Evolutionary conservation across 495 filamentous ascomycete species (phyloP).

Genomic region (Aspergillus ellipticus): DNA sequence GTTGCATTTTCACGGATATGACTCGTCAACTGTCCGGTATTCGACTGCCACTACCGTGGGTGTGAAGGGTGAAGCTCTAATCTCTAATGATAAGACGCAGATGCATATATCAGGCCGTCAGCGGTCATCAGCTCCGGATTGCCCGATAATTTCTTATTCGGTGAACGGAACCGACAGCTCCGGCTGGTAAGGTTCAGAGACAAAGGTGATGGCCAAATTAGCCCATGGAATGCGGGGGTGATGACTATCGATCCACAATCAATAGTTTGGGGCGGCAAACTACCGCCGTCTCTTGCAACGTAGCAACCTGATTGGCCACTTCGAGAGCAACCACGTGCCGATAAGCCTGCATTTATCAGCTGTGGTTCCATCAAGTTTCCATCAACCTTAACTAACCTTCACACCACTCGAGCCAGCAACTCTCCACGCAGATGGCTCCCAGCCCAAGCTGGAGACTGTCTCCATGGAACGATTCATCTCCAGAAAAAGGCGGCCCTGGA

Average conservation of each 20-base stretch:
- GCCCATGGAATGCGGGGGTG: too few relatives aligned
- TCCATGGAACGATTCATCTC: slow-evolving; percentile 58
- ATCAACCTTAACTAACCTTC: not conserved
- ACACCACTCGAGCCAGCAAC: not conserved
- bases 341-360: slow-evolving; percentile 2
- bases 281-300: too few relatives aligned
- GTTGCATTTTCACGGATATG: not conserved
- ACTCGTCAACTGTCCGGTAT: not conserved
- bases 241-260: too few relatives aligned
- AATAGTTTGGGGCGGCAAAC: too few relatives aligned
- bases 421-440: not conserved
- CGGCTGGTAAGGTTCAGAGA: too few relatives aligned
- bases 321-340: slow-evolving; percentile 33
- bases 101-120: too few relatives aligned
- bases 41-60: not conserved
- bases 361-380: not conserved
- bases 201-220: too few relatives aligned
- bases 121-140: too few relatives aligned
- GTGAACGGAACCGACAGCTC: too few relatives aligned
- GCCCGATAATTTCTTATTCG: too few relatives aligned
- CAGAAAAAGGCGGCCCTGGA: slow-evolving; percentile 46
- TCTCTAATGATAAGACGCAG: too few relatives aligned
- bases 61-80: too few relatives aligned
- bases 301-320: slow-evolving; percentile 29
- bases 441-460: not conserved